Conservation (phyloP, 208 protist species). For the Crithidia thermophila region DNA sequence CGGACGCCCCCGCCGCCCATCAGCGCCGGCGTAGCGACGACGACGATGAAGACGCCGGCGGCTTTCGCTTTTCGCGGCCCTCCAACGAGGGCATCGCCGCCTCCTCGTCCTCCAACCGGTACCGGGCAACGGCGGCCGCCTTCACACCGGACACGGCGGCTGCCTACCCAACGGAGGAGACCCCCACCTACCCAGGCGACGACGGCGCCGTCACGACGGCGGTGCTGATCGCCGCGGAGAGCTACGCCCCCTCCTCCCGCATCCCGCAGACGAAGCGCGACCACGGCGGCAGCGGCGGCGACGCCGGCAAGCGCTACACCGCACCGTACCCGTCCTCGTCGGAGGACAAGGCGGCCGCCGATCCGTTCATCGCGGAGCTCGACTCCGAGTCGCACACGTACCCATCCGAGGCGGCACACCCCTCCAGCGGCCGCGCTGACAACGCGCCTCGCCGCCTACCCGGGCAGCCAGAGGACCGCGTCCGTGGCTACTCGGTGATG, state of each 20-base stretch:
- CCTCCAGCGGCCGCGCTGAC: not conserved
- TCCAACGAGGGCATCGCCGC: not conserved
- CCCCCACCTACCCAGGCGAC: no score
- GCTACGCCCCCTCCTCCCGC: not conserved
- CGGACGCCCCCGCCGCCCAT: constrained; percentile 5
- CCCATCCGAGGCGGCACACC: no score
- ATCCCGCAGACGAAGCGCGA: not conserved
- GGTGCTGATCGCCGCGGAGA: constrained; percentile 4
- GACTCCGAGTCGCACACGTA: not conserved
- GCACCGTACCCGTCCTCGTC: no score
- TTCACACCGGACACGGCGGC: no score
- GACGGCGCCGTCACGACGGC: not conserved
- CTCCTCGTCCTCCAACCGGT: constrained; percentile 5
- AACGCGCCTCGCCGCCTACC: not conserved
- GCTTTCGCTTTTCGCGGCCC: not conserved
- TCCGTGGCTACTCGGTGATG: constrained; percentile 9
- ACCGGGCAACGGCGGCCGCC: no score
- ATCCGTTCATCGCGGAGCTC: constrained; percentile 18
- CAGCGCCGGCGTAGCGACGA: not conserved
- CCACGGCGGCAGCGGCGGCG: not conserved
- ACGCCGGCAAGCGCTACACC: not conserved
- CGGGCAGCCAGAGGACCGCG: not conserved
- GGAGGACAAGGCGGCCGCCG: not conserved
- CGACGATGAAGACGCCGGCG: not conserved
- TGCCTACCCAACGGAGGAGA: not conserved